Base-by-base conservation (phyloP, 1,284 basidiomycete species). In the Tilletia horrida region DNA sequence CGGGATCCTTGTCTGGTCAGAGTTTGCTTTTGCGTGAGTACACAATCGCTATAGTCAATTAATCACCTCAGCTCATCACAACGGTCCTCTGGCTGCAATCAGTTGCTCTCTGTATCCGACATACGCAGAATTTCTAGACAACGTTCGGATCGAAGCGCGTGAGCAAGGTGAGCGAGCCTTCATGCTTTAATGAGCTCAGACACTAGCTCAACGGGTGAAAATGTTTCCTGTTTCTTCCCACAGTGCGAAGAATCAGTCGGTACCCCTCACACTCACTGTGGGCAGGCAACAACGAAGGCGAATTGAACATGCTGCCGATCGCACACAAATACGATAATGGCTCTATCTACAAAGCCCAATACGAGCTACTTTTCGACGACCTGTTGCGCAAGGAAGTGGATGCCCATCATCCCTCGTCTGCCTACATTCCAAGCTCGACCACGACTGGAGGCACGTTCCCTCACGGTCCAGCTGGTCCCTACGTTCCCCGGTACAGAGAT, bases 1-100 rank as follows among this genome's bases (percentile, higher is more conserved):
- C 0, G 88, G 88, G 7, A 86, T 88, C 68, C 81, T 88, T 61
- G 86, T 85, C 2, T 88, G 88, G 88, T 87, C 86, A 2, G 88
- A 89, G 73, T 84, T 87, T 63, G 87, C 87, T 64, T 88, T 88
- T 79, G 88, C 87, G 1, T 87, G 88, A 69, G 83, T 86, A 18
- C 27, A 16, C 9, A 1, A 29, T 25, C 1, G 73, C 87, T n/a
- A 40, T 40, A 11, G 35, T 40, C 35, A 11, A 40, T 40, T 40
- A 4, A 40, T 11, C 87, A 86, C 71, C 86, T 8, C 8, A 18
- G 43, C n/a, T 18, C 21, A 23, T 18, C 48, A 23, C 43, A 52
- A 14, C 9, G 48, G 9, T 21, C 1, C 27, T 25, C 27, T 23
- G 14, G 9, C 18, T 0, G 6, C 9, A 6, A 14, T 9, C 9